Evolutionary conservation across 106 monocot species (phyloP).

Genomic region (Allium fistulosum): DNA sequence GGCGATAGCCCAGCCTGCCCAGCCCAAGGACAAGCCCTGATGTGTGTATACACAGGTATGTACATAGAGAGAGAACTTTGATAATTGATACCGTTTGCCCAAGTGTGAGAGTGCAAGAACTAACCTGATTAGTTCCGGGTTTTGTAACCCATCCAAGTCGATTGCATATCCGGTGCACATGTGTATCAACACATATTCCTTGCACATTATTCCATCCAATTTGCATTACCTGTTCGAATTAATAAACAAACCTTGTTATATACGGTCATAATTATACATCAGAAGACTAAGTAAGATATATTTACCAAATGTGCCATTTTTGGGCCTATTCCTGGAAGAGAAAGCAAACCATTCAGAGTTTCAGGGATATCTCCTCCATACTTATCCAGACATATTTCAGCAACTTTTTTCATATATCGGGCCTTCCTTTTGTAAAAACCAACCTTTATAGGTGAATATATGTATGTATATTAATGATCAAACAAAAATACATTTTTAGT

Average conservation of each 20-base stretch:
- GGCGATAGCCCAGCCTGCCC: no score
- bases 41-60: no score
- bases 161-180: slow-evolving; percentile 93
- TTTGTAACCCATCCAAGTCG: slow-evolving; percentile 92
- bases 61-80: no score
- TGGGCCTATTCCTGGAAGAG: slow-evolving; percentile 84
- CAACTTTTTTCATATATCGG: slow-evolving; percentile 74
- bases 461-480: no score
- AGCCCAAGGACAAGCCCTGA: no score
- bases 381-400: slow-evolving; percentile 77
- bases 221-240: slow-evolving; percentile 62
- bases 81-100: no score
- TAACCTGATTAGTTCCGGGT: slow-evolving; percentile 55
- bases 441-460: slow-evolving; percentile 33
- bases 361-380: slow-evolving; percentile 83
- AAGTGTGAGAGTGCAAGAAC: not conserved
- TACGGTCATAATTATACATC: not conserved
- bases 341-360: slow-evolving; percentile 67
- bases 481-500: no score
- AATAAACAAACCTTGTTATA: not conserved
- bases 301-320: slow-evolving; percentile 98
- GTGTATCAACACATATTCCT: slow-evolving; percentile 99
- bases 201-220: slow-evolving; percentile 88
- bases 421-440: slow-evolving; percentile 98
- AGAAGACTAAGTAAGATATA: not conserved